A percentile compares a stretch with the other conserved stretches of the same genome.
phyloP scores from a whole-genome alignment of 176 grass and related monocot genomes.

The Phoenix dactylifera region DNA sequence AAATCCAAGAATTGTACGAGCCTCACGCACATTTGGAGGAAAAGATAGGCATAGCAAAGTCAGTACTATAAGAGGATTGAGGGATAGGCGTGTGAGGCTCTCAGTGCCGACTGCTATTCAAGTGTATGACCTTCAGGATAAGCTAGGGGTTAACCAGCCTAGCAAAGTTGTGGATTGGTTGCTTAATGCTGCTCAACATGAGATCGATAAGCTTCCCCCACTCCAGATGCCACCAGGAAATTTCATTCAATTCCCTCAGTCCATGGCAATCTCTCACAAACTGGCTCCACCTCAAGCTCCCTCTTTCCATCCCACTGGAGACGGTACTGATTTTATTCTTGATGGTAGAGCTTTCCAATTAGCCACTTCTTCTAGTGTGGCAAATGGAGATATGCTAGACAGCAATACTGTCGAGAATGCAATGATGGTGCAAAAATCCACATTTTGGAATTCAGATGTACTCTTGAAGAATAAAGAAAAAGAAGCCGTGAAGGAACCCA shows the following conservation, averaged over 20 bases:
- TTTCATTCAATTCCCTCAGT: constrained; percentile 21
- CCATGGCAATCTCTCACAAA: constrained; percentile 15
- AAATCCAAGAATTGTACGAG: constrained; percentile 89
- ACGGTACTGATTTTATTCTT: not conserved
- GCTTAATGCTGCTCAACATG: constrained; percentile 75
- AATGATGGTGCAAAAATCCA: not conserved
- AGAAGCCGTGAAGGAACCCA: not conserved
- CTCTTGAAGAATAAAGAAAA: not conserved
- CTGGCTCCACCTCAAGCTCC: constrained; percentile 12
- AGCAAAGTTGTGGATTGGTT: constrained; percentile 98
- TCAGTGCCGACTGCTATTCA: constrained; percentile 91
- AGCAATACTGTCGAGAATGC: not conserved
- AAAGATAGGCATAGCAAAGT: constrained; percentile 99
- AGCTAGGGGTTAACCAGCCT: constrained; percentile 80
- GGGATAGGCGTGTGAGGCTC: constrained; percentile 71
- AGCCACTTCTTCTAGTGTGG: not conserved
- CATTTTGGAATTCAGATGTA: not conserved
- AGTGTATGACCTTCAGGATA: constrained; percentile 94
- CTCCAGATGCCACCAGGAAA: constrained; percentile 60
- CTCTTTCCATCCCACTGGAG: not conserved
- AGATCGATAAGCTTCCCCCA: constrained; percentile 92
- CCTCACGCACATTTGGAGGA: constrained; percentile 77
- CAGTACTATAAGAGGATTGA: constrained; percentile 72
- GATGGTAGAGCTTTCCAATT: not conserved
- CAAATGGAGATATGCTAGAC: constrained; percentile 1